Evolutionary conservation across 352 stramenopile species (phyloP).

Genomic region (Elongisporangium anandrum): DNA sequence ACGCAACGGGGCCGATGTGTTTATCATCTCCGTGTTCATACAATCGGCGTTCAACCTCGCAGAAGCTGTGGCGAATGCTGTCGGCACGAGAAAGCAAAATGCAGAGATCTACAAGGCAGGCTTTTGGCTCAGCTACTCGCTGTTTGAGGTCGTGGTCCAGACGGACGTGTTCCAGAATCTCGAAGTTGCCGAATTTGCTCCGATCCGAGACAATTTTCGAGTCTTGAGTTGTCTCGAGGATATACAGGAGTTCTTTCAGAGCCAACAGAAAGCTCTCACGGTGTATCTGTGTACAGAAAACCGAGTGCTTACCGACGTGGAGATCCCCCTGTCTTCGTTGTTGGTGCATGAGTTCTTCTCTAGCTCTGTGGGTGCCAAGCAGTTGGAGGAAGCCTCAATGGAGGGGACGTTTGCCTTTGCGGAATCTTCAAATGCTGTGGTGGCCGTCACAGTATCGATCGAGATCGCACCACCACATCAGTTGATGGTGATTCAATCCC

Average conservation of each 20-base stretch:
- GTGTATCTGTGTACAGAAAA: slow-evolving; percentile 77
- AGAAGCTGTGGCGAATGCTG: slow-evolving; percentile 4
- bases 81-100: slow-evolving; percentile 2
- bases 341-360: slow-evolving; percentile 18
- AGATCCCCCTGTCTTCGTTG: slow-evolving; percentile 40
- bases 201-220: slow-evolving; percentile 73
- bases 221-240: slow-evolving; percentile 50
- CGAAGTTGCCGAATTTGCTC: slow-evolving; percentile 41
- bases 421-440: neutral
- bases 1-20: slow-evolving; percentile 36
- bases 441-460: neutral
- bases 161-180: slow-evolving; percentile 75
- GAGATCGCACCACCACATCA: neutral
- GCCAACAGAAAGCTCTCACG: slow-evolving; percentile 22
- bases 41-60: slow-evolving; percentile 32
- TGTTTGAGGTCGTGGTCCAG: slow-evolving; percentile 81
- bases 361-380: neutral
- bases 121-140: slow-evolving; percentile 82
- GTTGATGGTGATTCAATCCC: neutral
- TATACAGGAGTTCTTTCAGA: slow-evolving; percentile 30
- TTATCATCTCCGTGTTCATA: slow-evolving; percentile 59
- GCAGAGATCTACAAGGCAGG: slow-evolving; percentile 15
- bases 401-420: neutral
- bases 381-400: neutral
- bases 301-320: slow-evolving; percentile 45